Evolutionary conservation across 192 early-diverging fungal genomes (phyloP).

Genomic region (Podila horticola): DNA sequence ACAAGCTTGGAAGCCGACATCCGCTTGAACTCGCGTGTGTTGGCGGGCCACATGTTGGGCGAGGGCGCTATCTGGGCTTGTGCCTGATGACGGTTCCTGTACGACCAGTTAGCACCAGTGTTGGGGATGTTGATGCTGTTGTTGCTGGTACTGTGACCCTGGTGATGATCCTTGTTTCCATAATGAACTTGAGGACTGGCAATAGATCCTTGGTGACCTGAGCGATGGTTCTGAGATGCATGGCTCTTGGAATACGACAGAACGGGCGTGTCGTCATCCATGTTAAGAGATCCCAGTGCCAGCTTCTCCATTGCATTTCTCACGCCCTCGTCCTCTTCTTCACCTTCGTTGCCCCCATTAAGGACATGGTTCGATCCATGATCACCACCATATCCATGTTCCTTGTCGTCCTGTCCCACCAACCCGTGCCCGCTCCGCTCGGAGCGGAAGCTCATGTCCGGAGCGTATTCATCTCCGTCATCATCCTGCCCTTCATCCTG

Average conservation of each 20-base stretch:
- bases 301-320: slow-evolving; percentile 31
- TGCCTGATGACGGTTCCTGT: not conserved
- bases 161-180: not conserved
- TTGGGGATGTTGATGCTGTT: not conserved
- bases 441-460: not conserved
- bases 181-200: slow-evolving; percentile 3
- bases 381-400: slow-evolving; percentile 9
- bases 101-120: not conserved
- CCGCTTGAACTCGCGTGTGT: slow-evolving; percentile 46
- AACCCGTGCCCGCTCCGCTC: not conserved
- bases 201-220: too few species aligned
- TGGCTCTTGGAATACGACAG: not conserved
- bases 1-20: slow-evolving; percentile 51
- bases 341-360: slow-evolving; percentile 20
- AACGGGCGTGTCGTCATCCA: slow-evolving; percentile 40
- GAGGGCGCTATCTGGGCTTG: not conserved
- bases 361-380: slow-evolving; percentile 29
- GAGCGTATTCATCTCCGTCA: slow-evolving; percentile 4
- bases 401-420: not conserved
- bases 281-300: slow-evolving; percentile 36
- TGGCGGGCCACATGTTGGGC: slow-evolving; percentile 35
- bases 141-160: not conserved
- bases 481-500: not conserved
- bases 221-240: too few species aligned
- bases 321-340: slow-evolving; percentile 41